A percentile compares a stretch with the other conserved stretches of the same genome.
phyloP scores from a whole-genome alignment of 306 rosid genomes.

The Cicer bijugum region DNA sequence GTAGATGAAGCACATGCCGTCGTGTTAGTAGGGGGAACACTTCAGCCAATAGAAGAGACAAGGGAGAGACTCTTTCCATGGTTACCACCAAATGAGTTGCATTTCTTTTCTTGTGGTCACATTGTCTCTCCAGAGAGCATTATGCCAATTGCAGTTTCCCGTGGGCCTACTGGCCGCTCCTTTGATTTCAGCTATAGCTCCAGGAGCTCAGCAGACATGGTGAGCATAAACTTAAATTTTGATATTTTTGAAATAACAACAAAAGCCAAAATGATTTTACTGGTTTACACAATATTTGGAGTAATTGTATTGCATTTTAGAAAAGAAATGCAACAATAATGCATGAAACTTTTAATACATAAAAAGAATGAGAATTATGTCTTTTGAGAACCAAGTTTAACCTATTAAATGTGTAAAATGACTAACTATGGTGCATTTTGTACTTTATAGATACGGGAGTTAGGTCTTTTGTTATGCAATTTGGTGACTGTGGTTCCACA shows the following conservation, averaged over 20 bases:
- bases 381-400: not conserved
- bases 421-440: conserved; percentile 43
- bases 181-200: conserved; percentile 88
- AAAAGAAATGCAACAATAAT: not conserved
- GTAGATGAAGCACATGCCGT: conserved; percentile 87
- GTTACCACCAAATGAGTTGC: conserved; percentile 65
- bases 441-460: conserved; percentile 73
- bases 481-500: conserved; percentile 76
- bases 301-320: not conserved
- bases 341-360: not conserved
- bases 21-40: conserved; percentile 87
- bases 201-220: conserved; percentile 71
- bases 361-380: not conserved
- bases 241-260: not conserved
- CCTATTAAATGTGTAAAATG: conserved; percentile 9
- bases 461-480: conserved; percentile 84
- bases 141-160: conserved; percentile 81
- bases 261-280: not conserved
- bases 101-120: conserved; percentile 87
- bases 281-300: not conserved
- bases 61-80: conserved; percentile 88
- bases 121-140: conserved; percentile 86
- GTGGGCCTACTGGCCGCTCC: conserved; percentile 81
- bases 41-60: conserved; percentile 93
- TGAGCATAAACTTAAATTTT: conserved; percentile 40